Evolutionary conservation across 108 stramenopile genomes (phyloP), one percentile per base, ranked within the genome.

Genomic region (Skeletonema potamos): DNA sequence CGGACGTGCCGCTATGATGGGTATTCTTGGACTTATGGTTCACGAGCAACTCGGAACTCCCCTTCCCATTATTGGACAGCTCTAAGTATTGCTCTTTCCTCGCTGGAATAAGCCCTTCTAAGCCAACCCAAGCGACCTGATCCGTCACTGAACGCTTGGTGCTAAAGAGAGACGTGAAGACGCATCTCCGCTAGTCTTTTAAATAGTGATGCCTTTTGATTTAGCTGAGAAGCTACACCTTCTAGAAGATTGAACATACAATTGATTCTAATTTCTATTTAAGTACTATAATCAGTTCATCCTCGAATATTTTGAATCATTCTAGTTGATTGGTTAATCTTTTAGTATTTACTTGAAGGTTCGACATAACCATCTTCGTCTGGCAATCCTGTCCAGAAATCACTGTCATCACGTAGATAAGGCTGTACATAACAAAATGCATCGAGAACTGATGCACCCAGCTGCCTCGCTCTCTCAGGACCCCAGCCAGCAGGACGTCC

Each of bases 1-100:
- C 71, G 95, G 95, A 57, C 92, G 95, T 61, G 93, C 93, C 17
- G 95, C 95, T 24, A 83, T 85, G 83, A 94, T 96, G 92, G 95
- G 93, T 43, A 93, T 96, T 77, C 80, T 96, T 54, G 95, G 89
- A 58, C 74, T 96, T 36, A 90, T 93, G 84, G 86, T 96, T 20
- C 94, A 95, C 79, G 94, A 94, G 81, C 79, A 85, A 59, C 76
- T 90, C 12, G 76, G 59, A 59, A n/a, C n/a, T n/a, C n/a, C n/a
- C n/a, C n/a, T n/a, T n/a, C n/a, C n/a, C n/a, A n/a, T n/a, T n/a
- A n/a, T n/a, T n/a, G n/a, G n/a, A n/a, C n/a, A n/a, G n/a, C n/a
- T n/a, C n/a, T n/a, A n/a, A n/a, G n/a, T n/a, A n/a, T 41, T 41
- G 39, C 13, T 37, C 2, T 37, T 11, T 37, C 36, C 9, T 37